Evolutionary conservation across 768 basidiomycete species (phyloP).

Genomic region (Lentinus brumalis): DNA sequence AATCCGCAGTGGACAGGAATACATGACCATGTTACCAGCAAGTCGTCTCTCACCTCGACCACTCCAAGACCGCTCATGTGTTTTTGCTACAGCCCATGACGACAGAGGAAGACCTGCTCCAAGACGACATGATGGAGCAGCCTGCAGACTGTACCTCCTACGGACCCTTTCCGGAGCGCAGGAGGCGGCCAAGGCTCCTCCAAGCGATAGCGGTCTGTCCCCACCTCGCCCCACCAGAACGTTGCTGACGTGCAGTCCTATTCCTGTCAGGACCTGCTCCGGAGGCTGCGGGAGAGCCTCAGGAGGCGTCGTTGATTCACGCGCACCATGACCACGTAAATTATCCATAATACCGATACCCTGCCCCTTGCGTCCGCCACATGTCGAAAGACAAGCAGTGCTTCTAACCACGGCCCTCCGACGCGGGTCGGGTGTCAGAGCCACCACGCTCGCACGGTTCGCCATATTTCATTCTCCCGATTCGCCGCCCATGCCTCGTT

Average conservation of each 20-base stretch:
- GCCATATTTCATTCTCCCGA: not conserved
- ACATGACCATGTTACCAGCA: constrained; percentile 21
- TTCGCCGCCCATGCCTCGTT: not conserved
- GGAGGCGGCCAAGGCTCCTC: not conserved
- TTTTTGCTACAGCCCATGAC: constrained; percentile 17
- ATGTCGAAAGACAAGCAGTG: not conserved
- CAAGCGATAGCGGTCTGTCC: not conserved
- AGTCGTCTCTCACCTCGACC: not conserved
- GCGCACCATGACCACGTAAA: not conserved
- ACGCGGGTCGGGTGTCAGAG: not conserved
- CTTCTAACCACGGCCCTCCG: not conserved
- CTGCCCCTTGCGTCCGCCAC: not conserved
- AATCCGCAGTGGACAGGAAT: constrained; percentile 14
- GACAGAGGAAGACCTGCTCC: constrained; percentile 23
- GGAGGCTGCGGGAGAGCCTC: constrained; percentile 3
- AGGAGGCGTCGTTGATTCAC: not conserved
- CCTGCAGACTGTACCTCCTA: not conserved
- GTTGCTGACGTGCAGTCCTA: not conserved
- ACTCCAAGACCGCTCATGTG: not conserved
- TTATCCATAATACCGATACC: too few species aligned
- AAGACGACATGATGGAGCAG: constrained; percentile 13
- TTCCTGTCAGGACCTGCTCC: not conserved
- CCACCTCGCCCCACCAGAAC: not conserved
- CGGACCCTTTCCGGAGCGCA: not conserved
- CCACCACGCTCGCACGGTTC: not conserved